Evolutionary conservation across 257 asterid species (phyloP), one percentile per base, ranked within the genome.

Genomic region (Schizonepeta tenuifolia): DNA sequence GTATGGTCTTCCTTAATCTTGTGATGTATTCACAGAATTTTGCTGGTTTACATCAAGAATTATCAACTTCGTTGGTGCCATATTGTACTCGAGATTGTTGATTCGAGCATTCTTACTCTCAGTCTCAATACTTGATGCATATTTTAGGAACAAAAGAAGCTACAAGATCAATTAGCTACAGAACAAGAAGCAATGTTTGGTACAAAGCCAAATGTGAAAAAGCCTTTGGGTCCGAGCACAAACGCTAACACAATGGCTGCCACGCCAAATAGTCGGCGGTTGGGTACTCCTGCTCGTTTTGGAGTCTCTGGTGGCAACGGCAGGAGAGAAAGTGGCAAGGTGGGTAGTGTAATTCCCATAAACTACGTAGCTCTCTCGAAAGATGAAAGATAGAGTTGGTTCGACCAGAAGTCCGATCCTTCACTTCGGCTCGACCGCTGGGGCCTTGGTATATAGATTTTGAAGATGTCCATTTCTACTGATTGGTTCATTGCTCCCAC

Each of bases 361-460:
- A 90, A 90, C 88, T 88, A 90, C 15, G 95, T 90, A 4, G 92
- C 95, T 71, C 89, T 90, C 54, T 22, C 89, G 0, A 90, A 88
- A 72, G 92, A 90, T n/a, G 92, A 57, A 57, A 13, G 64, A 86
- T 61, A 76, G 79, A 67, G 76, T 82, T 22, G 40, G 51, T 74
- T 77, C 74, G 71, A 47, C 20, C 62, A 50, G 2, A 36, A 38
- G 53, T 10, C 28, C 71, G 9, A 7, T 36, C n/a, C 64, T 61
- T 61, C 15, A n/a, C 43, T 46, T 17, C 24, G 22, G 72, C 67
- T 68, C n/a, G n/a, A 44, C 70, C 44, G 17, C 46, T 40, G 33
- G 50, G 55, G 63, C 74, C 74, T 51, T 60, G 67, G 75, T 71
- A 65, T 36, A 76, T 47, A 74, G 61, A 36, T 41, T 50, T 51